Evolutionary conservation across 352 stramenopile genomes (phyloP).

Genomic region (Phytophthora pini): DNA sequence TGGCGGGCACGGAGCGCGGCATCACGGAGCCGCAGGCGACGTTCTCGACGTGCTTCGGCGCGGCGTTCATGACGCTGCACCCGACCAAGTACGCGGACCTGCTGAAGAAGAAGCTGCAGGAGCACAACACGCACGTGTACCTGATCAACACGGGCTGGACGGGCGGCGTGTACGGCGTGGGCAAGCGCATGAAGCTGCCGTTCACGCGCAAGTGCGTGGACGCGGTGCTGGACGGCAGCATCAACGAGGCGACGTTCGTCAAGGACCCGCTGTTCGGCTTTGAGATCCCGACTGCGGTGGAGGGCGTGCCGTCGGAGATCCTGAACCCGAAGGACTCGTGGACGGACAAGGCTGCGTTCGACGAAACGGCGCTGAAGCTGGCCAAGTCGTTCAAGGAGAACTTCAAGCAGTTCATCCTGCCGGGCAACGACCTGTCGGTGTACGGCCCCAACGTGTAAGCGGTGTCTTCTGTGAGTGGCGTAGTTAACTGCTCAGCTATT

Average conservation of each 20-base stretch:
- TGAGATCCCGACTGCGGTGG: conserved; percentile 66
- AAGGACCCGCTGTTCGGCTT: conserved; percentile 81
- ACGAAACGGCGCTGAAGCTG: conserved; percentile 77
- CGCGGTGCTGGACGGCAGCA: conserved; percentile 73
- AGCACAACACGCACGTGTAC: no score
- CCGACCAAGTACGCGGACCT: no score
- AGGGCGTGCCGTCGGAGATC: conserved; percentile 77
- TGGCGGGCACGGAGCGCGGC: conserved; percentile 97
- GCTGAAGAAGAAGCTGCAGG: no score
- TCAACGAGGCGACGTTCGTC: conserved; percentile 68
- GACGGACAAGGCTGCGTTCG: conserved; percentile 82
- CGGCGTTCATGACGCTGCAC: no score
- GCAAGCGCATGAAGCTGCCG: conserved; percentile 97
- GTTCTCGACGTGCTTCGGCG: no score
- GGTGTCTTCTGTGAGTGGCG: neutral
- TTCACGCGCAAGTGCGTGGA: conserved; percentile 83
- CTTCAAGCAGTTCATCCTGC: conserved; percentile 88
- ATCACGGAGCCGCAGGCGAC: conserved; percentile 93
- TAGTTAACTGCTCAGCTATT: no score
- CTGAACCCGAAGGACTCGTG: conserved; percentile 80
- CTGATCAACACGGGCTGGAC: no score
- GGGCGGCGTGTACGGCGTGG: no score
- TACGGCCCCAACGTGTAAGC: conserved; percentile 61
- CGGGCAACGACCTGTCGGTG: conserved; percentile 75
- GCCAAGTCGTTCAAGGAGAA: conserved; percentile 82